These are phyloP conservation scores for Macaranga tanarius DNA, from an alignment of 441 rosid genomes.

Conservation along the genomic window DNA sequence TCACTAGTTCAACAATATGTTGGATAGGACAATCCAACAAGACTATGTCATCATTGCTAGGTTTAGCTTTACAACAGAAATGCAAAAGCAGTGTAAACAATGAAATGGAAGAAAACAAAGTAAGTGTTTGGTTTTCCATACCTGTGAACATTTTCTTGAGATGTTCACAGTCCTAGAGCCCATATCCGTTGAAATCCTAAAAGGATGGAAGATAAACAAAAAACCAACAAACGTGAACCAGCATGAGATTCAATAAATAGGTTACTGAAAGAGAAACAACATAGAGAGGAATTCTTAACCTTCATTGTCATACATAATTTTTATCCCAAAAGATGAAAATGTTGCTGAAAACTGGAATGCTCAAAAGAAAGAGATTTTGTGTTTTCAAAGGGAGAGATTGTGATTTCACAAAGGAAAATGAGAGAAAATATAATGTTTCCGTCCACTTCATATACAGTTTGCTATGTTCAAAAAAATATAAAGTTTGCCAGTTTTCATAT, in stretches of 20 bases:
- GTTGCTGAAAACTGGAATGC: neutral
- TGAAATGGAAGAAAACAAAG: conserved; percentile 4
- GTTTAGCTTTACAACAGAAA: neutral
- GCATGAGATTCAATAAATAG: conserved; percentile 1
- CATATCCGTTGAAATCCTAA: conserved; percentile 46
- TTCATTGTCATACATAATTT: neutral
- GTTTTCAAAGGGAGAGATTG: no score
- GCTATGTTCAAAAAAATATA: no score
- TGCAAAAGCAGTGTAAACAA: neutral
- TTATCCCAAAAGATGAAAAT: neutral
- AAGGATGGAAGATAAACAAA: conserved; percentile 26
- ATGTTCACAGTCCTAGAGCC: conserved; percentile 37
- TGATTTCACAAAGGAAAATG: no score
- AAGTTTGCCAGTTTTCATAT: no score
- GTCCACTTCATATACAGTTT: neutral
- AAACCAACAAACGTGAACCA: conserved; percentile 19
- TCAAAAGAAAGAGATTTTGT: neutral
- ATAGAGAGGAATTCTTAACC: conserved; percentile 4
- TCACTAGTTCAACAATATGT: neutral
- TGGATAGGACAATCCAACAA: neutral
- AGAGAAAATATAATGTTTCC: neutral
- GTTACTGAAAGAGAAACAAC: neutral
- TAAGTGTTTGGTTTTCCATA: conserved; percentile 27
- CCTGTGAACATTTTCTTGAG: conserved; percentile 49
- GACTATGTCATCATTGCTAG: neutral